phyloP scores from a whole-genome alignment of 257 asterid species.

The Dorcoceras hygrometricum region DNA sequence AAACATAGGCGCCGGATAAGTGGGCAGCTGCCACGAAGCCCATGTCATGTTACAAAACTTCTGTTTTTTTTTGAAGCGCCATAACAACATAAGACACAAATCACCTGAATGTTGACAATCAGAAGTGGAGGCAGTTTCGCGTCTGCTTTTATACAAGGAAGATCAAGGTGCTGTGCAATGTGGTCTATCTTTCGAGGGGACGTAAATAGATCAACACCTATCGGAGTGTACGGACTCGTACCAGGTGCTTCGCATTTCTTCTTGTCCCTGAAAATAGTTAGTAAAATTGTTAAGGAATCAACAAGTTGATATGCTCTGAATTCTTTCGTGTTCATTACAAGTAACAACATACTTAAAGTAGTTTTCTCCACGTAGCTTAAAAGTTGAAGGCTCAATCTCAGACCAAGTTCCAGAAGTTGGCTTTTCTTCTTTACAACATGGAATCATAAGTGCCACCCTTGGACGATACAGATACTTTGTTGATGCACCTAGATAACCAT shows the following conservation, averaged over 20 bases:
- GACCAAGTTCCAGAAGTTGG: conserved; percentile 77
- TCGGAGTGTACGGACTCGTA: conserved; percentile 68
- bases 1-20: conserved; percentile 69
- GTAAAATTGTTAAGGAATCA: conserved; percentile 18
- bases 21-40: conserved; percentile 49
- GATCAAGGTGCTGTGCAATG: conserved; percentile 88
- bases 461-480: conserved; percentile 69
- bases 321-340: conserved; percentile 4
- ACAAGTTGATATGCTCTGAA: conserved; percentile 2
- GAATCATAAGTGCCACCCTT: conserved; percentile 76
- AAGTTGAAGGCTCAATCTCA: conserved; percentile 68
- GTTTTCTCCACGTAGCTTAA: conserved; percentile 81
- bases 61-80: not conserved
- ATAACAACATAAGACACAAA: not conserved
- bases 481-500: conserved; percentile 55
- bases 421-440: conserved; percentile 67
- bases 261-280: conserved; percentile 75
- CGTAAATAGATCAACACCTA: conserved; percentile 87
- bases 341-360: conserved; percentile 68
- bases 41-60: conserved; percentile 14
- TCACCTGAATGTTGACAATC: conserved; percentile 90
- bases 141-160: conserved; percentile 61
- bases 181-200: conserved; percentile 71
- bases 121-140: conserved; percentile 66
- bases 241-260: conserved; percentile 81